A percentile compares a stretch with the other conserved stretches of the same genome.
Evolutionary conservation across 805 yeast genomes (phyloP).

Genomic region (Saccharomycopsis amapae): DNA sequence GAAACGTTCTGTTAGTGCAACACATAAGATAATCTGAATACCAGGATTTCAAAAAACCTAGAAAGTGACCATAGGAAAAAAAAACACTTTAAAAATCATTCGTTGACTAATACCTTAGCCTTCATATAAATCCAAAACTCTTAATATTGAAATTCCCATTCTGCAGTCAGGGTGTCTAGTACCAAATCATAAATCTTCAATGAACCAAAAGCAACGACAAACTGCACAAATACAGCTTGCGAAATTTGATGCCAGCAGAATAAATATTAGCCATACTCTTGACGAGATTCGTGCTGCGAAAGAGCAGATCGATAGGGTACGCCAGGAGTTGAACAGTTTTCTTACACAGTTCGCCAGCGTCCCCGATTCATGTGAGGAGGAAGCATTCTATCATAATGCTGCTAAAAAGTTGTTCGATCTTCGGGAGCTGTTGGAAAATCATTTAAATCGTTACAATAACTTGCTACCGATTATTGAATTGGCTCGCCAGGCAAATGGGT

Average conservation of each 20-base stretch:
- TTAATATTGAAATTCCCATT: too few species aligned
- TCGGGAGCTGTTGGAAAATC: slow-evolving; percentile 8
- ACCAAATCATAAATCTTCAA: background rate
- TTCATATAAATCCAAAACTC: background rate
- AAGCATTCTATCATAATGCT: slow-evolving; percentile 12
- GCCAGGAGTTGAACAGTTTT: slow-evolving; percentile 18
- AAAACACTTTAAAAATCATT: too few species aligned
- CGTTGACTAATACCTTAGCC: background rate
- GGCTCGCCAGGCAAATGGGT: slow-evolving; percentile 18
- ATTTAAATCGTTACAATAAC: slow-evolving; percentile 37
- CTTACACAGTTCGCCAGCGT: slow-evolving; percentile 13
- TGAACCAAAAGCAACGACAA: background rate
- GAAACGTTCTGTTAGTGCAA: too few species aligned
- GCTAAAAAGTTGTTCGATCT: slow-evolving; percentile 15
- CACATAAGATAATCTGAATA: too few species aligned
- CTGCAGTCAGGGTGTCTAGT: too few species aligned
- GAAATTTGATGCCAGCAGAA: slow-evolving; percentile 10
- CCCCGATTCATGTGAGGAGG: slow-evolving; percentile 10
- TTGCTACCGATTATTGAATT: slow-evolving; percentile 59
- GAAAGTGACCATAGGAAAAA: too few species aligned
- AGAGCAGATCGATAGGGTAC: slow-evolving; percentile 16
- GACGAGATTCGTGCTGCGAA: slow-evolving; percentile 14
- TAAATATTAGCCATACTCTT: slow-evolving; percentile 9
- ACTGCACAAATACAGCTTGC: slow-evolving; percentile 10
- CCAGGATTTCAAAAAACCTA: too few species aligned